Conservation (phyloP, 73 alveolate genomes). For the Halteria grandinella region DNA sequence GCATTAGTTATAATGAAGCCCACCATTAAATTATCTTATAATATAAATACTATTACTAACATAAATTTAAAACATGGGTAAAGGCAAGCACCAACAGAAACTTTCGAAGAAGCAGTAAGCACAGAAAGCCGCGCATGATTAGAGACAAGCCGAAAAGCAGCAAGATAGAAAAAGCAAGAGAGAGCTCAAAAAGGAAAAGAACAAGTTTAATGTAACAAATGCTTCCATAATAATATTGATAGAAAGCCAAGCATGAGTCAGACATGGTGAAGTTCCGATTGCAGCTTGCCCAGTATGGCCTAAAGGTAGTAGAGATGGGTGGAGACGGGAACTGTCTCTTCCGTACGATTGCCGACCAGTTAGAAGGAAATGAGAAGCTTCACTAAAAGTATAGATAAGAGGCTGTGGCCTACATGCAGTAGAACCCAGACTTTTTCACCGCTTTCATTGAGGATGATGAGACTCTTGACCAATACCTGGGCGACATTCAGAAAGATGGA, state of each 20-base stretch:
- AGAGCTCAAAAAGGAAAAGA: slow-evolving; percentile 25
- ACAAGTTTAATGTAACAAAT: slow-evolving; percentile 36
- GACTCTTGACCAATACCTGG: slow-evolving; percentile 75
- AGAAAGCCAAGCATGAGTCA: slow-evolving; percentile 36
- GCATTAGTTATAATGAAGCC: too few species aligned
- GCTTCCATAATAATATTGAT: background rate
- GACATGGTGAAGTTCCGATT: slow-evolving; percentile 28
- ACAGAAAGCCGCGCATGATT: background rate
- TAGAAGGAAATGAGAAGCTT: slow-evolving; percentile 73
- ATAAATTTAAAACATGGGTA: too few species aligned
- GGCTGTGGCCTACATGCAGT: slow-evolving; percentile 72
- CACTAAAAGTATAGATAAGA: slow-evolving; percentile 64
- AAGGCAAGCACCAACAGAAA: slow-evolving; percentile 19
- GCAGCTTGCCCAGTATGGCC: slow-evolving; percentile 49
- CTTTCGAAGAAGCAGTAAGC: too few species aligned
- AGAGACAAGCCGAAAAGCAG: background rate
- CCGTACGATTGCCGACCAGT: slow-evolving; percentile 82
- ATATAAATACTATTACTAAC: too few species aligned
- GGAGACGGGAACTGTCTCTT: slow-evolving; percentile 93
- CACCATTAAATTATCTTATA: too few species aligned
- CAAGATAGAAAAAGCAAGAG: slow-evolving; percentile 38
- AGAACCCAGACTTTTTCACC: slow-evolving; percentile 63
- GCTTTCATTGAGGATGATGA: slow-evolving; percentile 85
- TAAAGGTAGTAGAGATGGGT: slow-evolving; percentile 68
- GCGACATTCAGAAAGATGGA: slow-evolving; percentile 63